A percentile compares a stretch with the other conserved stretches of the same genome.
Evolutionary conservation across 495 filamentous ascomycete genomes (phyloP).

Genomic region (Penicillium steckii): DNA sequence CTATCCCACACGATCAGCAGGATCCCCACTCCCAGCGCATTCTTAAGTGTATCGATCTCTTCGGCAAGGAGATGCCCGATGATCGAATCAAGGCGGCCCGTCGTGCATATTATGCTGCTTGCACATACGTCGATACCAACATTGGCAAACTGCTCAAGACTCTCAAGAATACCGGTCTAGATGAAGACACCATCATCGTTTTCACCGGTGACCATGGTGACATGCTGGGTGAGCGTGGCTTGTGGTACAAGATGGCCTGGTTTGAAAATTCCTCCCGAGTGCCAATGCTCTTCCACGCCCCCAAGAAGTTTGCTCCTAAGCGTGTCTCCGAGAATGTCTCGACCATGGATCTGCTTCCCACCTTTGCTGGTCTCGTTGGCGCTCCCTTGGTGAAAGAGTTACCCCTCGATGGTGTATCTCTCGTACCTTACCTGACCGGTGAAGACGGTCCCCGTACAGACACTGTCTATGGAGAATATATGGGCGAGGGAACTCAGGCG

Average conservation of each 20-base stretch:
- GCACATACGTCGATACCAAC: conserved; percentile 85
- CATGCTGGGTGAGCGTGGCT: conserved; percentile 83
- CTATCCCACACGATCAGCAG: conserved; percentile 71
- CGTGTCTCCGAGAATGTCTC: conserved; percentile 75
- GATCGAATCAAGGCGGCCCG: conserved; percentile 77
- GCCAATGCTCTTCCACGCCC: conserved; percentile 74
- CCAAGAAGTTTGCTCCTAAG: conserved; percentile 63
- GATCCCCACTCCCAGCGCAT: conserved; percentile 80
- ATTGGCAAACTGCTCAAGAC: conserved; percentile 74
- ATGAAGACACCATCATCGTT: conserved; percentile 78
- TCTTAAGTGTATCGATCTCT: conserved; percentile 76
- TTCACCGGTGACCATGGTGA: conserved; percentile 91
- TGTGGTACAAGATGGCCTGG: conserved; percentile 97
- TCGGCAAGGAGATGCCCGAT: conserved; percentile 71
- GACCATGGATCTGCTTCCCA: conserved; percentile 81
- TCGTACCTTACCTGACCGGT: conserved; percentile 69
- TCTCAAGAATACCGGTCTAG: conserved; percentile 70
- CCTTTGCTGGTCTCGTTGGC: conserved; percentile 76
- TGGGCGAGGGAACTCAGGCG: conserved; percentile 80
- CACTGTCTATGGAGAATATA: conserved; percentile 84
- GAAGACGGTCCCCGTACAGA: conserved; percentile 55
- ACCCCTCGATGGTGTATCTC: conserved; percentile 74
- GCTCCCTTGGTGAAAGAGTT: conserved; percentile 58
- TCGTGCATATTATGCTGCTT: conserved; percentile 83
- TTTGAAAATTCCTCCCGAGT: conserved; percentile 83